Percentiles rank a stretch among this genome's conserved stretches.
phyloP scores from a whole-genome alignment of 495 filamentous ascomycete genomes.

The Aspergillus ellipticus region DNA sequence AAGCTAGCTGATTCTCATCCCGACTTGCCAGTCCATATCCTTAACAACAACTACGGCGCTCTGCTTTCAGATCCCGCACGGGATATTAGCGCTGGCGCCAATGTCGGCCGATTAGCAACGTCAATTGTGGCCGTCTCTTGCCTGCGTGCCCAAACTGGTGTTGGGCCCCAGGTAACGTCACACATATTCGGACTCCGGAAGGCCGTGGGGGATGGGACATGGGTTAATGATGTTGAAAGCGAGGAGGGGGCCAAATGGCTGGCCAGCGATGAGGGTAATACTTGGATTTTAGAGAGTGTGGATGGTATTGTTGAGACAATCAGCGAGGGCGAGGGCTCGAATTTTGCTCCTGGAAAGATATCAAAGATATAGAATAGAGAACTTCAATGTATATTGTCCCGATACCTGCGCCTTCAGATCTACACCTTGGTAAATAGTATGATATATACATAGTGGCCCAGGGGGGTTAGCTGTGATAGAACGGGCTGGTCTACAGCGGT shows the following conservation, averaged over 20 bases:
- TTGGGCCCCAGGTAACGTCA: slow-evolving; percentile 71
- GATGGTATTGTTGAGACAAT: slow-evolving; percentile 66
- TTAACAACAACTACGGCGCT: slow-evolving; percentile 66
- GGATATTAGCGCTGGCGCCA: slow-evolving; percentile 47
- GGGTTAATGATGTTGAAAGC: slow-evolving; percentile 48
- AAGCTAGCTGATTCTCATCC: slow-evolving; percentile 68
- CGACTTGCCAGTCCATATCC: slow-evolving; percentile 73
- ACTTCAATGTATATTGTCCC: too few relatives aligned
- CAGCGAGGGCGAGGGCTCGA: slow-evolving; percentile 51
- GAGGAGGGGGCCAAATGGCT: slow-evolving; percentile 59
- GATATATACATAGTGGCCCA: too few relatives aligned
- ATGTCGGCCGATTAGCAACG: slow-evolving; percentile 60
- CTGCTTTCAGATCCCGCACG: slow-evolving; percentile 64
- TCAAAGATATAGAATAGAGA: background rate
- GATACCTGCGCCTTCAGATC: too few relatives aligned
- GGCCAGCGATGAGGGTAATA: slow-evolving; percentile 66
- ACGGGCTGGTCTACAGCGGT: too few relatives aligned
- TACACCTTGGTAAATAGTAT: too few relatives aligned
- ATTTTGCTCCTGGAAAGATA: slow-evolving; percentile 51
- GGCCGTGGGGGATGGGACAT: slow-evolving; percentile 62
- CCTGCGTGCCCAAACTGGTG: slow-evolving; percentile 69
- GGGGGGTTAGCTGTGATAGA: too few relatives aligned
- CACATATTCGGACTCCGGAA: slow-evolving; percentile 74
- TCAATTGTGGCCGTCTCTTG: slow-evolving; percentile 67
- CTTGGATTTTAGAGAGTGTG: slow-evolving; percentile 66